Evolutionary conservation across 129 eudicot species (phyloP), one percentile per base, ranked within the genome.

Genomic region (Saussurea involucrata): DNA sequence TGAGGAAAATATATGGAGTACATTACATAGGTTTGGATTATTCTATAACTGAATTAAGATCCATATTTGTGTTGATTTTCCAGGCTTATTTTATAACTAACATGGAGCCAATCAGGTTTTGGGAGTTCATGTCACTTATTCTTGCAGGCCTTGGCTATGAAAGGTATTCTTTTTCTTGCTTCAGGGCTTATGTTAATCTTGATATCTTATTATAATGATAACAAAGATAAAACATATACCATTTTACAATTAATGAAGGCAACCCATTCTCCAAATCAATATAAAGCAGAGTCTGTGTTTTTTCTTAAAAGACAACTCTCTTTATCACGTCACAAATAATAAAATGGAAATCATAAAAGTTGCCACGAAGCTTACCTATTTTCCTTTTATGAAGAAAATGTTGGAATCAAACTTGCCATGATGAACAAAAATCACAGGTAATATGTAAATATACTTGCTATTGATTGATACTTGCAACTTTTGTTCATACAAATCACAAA

Each of bases 11-110:
- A 53, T 53, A 53, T 17, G 61, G 8, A 53, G 61, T 53, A 18
- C 22, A 29, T 34, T 53, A 18, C 22, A 29, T 34, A 60, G 17
- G 4, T 67, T 66, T 21, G 31, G 61, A 74, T 3, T 44, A 63
- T 44, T 22, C 1, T 44, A 64, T n/a, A 33, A 4, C 15, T 68
- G 25, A 69, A n/a, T n/a, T n/a, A 60, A 37, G 60, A 42, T 68
- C 6, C 9, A 8, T 31, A 7, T 76, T 13, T 21, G 15, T 64
- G 76, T 29, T 69, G 74, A 25, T 49, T 69, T 83, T 88, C 77
- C 94, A 95, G 99, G 96, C 96, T 69, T 95, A 87, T 80, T 95
- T 95, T 82, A 88, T 95, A 64, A 95, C 99, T 42, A 95, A 95
- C 89, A 84, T 83, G 97, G 99, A 95, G 86, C 92, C 97, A 15